A percentile compares a stretch with the other conserved stretches of the same genome.
Evolutionary conservation across 2,329 filamentous ascomycete species (phyloP).

Genomic region (Sclerotinia minor): DNA sequence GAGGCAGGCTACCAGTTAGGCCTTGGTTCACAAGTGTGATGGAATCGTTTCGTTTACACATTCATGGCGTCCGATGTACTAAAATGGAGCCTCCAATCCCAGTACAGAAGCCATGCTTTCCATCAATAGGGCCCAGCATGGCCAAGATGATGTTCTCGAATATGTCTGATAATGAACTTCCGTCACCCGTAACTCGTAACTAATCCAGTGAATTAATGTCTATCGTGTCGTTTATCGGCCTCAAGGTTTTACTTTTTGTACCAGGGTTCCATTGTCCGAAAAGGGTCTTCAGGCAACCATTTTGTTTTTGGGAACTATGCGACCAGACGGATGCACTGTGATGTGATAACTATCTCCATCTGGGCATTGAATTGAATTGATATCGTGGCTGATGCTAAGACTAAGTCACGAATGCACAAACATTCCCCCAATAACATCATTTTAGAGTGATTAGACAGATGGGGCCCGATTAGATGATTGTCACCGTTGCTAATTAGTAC

Average conservation of each 20-base stretch:
- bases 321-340: background rate
- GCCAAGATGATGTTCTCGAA: conserved; percentile 11
- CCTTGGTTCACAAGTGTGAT: background rate
- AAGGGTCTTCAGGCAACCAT: conserved; percentile 23
- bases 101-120: conserved; percentile 3
- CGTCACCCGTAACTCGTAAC: conserved; percentile 5
- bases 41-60: background rate
- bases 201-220: conserved; percentile 5
- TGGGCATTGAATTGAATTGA: background rate
- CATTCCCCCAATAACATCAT: background rate
- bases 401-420: background rate
- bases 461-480: background rate
- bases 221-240: conserved; percentile 5
- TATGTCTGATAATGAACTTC: background rate
- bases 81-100: conserved; percentile 13
- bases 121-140: background rate
- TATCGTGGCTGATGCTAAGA: background rate
- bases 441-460: background rate
- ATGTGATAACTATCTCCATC: background rate
- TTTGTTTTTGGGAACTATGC: background rate
- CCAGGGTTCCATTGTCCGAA: conserved; percentile 5
- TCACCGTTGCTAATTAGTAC: background rate
- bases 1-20: background rate
- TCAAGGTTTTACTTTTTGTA: background rate
- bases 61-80: conserved; percentile 10